Base-by-base conservation (phyloP, 192 early-diverging fungal species). In the Mortierella claussenii region DNA sequence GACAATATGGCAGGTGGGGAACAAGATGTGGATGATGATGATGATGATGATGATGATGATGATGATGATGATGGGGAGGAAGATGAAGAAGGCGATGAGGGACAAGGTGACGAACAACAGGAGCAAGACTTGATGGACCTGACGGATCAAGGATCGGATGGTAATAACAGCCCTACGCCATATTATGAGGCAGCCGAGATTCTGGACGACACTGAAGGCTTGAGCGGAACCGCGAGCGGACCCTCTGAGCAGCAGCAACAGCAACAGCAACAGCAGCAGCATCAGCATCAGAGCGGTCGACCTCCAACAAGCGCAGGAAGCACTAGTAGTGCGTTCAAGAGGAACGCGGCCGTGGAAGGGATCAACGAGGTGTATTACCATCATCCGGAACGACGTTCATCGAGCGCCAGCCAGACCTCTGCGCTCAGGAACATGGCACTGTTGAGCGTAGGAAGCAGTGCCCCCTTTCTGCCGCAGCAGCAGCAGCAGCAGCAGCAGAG, bases 1-100 rank as follows among this genome's bases (percentile, higher is more conserved):
- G 73, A 76, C 42, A 76, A 76, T 46, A n/a, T 76, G 51, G 65
- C 59, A 8, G 73, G 73, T 2, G 73, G 73, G 23, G 73, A 58
- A 18, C 73, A 76, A 42, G 73, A 76, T 28, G 73, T 67, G 13
- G 70, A 70, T n/a, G 50, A 55, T 26, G 26, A 37, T 1, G 43
- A 23, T 11, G 5, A 3, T 6, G 23, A 2, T 24, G 23, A 31
- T 5, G 40, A 8, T 8, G 40, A 42, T 42, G 40, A 17, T 17
- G 27, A 4, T 49, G 47, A 26, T 24, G 47, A 26, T 24, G 30
- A 4, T n/a, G 12, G 37, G 17, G 4, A 49, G 3, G 30, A 15
- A 21, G 52, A 12, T 13, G 6, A 28, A 23, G 51, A 50, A 51
- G 17, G 11, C 18, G 34, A 28, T n/a, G 37, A 45, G 18, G 28